Base-by-base conservation (phyloP, 352 stramenopile genomes). In the Phytopythium vexans region DNA sequence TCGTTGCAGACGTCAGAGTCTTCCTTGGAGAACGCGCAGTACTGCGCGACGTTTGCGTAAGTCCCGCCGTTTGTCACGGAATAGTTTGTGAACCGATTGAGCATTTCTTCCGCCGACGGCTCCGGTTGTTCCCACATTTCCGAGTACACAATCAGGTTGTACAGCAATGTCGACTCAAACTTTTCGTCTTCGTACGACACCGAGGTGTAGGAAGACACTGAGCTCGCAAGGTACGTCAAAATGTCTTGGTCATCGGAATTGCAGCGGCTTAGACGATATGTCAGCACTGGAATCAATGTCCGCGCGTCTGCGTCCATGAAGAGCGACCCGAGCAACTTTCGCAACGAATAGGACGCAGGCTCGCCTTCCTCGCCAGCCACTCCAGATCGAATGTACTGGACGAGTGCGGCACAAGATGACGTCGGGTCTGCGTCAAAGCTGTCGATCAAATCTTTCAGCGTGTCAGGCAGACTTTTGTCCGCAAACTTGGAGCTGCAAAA, bases 1-100 rank as follows among this genome's bases (percentile, higher is more conserved):
- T 58, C 34, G 9, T 60, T 15, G 39, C 72, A 85, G 1, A 61
- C 51, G 5, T 51, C 12, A 27, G 65, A 75, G 0, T 46, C 54
- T 12, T 82, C 69, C 45, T 79, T 74, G 7, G 66, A 70, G 52
- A 83, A 84, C 6, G 68, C 63, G 36, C 77, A 88, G 54, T 82
- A 90, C 11, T 55, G 56, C 6, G 68, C 58, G 16, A 80, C 58
- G 3, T 63, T 53, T 3, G 41, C 21, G 14, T 68, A 64, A 0
- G 41, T 52, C n/a, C 58, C 70, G 37, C 64, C 66, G 42, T 66
- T 68, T 8, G 53, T 60, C 6, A 77, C 52, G 2, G 33, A 43
- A 1, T 62, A 42, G 40, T 64, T 49, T 8, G 54, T 65, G 49
- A 77, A 80, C 2, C 62, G 41, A 4, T 46, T 12, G 0, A 49